Conservation (phyloP, 1,284 basidiomycete genomes). For the Pyrrhoderma noxium region DNA sequence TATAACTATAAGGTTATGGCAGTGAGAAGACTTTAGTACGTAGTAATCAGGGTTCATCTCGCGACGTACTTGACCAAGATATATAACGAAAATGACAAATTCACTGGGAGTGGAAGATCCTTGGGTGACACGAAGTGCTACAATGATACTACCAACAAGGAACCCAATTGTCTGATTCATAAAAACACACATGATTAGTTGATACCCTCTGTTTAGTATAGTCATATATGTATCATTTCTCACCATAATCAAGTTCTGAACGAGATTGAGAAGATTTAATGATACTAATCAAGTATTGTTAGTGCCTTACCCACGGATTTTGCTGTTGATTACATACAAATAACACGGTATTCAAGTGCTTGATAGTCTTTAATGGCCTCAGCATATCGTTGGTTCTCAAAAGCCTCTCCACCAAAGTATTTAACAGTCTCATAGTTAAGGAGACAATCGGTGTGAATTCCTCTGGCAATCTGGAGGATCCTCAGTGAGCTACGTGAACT, state of each 20-base stretch:
- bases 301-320: neutral
- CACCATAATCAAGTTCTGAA: constrained; percentile 76
- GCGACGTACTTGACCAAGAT: constrained; percentile 59
- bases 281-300: constrained; percentile 39
- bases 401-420: constrained; percentile 77
- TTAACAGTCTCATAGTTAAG: constrained; percentile 83
- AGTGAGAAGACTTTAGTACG: too few relatives aligned
- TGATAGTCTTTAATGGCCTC: constrained; percentile 76
- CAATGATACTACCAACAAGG: constrained; percentile 70
- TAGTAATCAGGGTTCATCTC: too few relatives aligned
- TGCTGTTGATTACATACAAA: constrained; percentile 42
- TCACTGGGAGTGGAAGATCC: constrained; percentile 43
- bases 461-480: constrained; percentile 48
- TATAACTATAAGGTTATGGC: constrained; percentile 52
- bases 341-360: constrained; percentile 65
- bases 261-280: constrained; percentile 63
- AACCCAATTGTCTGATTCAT: constrained; percentile 56
- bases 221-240: constrained; percentile 27
- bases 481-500: too few relatives aligned
- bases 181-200: neutral
- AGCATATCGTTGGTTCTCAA: constrained; percentile 69
- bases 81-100: constrained; percentile 77
- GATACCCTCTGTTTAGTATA: neutral
- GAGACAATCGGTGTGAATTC: constrained; percentile 73
- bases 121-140: constrained; percentile 56